Evolutionary conservation across 2,329 filamentous ascomycete genomes (phyloP).

Genomic region (Salinomyces thailandicus): DNA sequence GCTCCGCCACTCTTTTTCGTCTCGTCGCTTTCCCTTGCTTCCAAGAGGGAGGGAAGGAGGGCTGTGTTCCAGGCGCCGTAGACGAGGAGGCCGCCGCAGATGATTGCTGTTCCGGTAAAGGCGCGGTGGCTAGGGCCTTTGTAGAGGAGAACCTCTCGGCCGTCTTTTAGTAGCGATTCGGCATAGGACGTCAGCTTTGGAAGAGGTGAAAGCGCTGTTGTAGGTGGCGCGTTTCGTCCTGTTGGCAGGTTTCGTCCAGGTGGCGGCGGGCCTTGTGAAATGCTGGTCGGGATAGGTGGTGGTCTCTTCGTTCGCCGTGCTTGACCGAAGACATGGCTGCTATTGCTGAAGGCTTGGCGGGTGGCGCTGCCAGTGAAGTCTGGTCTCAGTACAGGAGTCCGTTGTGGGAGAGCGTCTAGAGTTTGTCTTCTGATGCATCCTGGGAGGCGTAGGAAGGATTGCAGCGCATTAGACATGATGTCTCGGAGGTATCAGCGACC

Average conservation of each 20-base stretch:
- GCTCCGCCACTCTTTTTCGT: not conserved
- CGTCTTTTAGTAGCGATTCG: slow-evolving; percentile 6
- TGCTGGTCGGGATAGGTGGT: too few relatives aligned
- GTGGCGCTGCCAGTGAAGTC: not conserved
- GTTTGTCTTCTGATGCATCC: slow-evolving; percentile 12
- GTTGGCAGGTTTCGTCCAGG: too few relatives aligned
- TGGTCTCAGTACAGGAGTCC: not conserved
- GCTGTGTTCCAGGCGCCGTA: slow-evolving; percentile 7
- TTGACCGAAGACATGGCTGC: not conserved
- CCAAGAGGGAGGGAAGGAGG: not conserved
- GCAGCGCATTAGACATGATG: slow-evolving; percentile 8
- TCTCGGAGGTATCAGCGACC: slow-evolving; percentile 1
- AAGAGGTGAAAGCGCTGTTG: not conserved
- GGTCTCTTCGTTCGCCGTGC: not conserved
- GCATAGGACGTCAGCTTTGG: slow-evolving; percentile 1
- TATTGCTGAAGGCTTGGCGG: not conserved
- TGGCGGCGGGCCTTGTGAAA: too few relatives aligned
- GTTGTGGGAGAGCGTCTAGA: not conserved
- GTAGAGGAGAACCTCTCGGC: slow-evolving; percentile 16
- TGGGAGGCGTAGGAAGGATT: slow-evolving; percentile 14
- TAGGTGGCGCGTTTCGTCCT: too few relatives aligned
- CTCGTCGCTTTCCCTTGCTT: not conserved
- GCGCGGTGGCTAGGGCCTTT: slow-evolving; percentile 14
- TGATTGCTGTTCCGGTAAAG: slow-evolving; percentile 13
- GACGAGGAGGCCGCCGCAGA: slow-evolving; percentile 11